phyloP scores from a whole-genome alignment of 257 asterid species.

The Striga asiatica region DNA sequence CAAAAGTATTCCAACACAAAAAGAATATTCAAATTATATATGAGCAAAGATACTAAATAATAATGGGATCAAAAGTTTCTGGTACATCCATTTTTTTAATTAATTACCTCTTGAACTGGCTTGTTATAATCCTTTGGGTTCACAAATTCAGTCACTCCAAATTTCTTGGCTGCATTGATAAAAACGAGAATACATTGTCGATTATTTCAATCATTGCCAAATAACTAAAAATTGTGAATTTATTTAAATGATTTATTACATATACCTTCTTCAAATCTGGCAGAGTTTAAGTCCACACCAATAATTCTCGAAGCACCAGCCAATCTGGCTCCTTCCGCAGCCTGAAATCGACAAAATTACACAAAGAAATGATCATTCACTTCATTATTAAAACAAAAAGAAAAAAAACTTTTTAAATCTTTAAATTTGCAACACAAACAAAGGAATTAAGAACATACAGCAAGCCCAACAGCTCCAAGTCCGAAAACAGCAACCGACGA shows the following conservation, averaged over 20 bases:
- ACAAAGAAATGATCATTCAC: no score
- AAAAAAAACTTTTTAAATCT: background rate
- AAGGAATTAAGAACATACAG: constrained; percentile 26
- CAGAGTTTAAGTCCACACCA: constrained; percentile 48
- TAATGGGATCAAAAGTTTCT: background rate
- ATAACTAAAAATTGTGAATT: no score
- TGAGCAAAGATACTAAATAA: no score
- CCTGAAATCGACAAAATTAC: constrained; percentile 31
- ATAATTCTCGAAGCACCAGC: constrained; percentile 83
- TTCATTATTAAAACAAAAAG: no score
- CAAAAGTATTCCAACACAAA: background rate
- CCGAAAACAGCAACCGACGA: constrained; percentile 65
- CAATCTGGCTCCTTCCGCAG: constrained; percentile 75
- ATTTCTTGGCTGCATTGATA: constrained; percentile 60
- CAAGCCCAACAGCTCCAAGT: constrained; percentile 75
- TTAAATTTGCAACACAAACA: background rate
- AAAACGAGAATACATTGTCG: background rate
- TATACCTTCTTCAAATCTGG: constrained; percentile 45
- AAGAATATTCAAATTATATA: background rate
- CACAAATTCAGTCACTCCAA: constrained; percentile 71
- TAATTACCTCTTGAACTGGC: constrained; percentile 74
- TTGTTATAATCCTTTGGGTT: constrained; percentile 55
- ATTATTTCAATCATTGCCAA: background rate
- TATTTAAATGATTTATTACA: no score
- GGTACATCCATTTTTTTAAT: no score